These are phyloP conservation scores for Piromyces finnis DNA, from an alignment of 192 early-diverging fungal species.

Conservation along the genomic window DNA sequence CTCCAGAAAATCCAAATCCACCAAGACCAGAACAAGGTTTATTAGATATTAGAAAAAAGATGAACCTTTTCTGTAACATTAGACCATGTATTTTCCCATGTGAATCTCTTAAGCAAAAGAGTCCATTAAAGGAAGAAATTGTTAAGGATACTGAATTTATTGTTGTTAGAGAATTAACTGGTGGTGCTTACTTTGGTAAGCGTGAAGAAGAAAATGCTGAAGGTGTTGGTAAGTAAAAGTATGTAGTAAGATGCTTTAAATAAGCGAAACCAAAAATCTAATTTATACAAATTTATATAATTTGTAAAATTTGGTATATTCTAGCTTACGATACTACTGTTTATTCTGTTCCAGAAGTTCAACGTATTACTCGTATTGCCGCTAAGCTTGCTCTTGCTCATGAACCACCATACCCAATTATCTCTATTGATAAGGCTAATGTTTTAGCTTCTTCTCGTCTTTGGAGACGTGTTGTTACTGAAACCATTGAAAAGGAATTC, in stretches of 20 bases:
- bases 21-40: slow-evolving; percentile 90
- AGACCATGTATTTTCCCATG: slow-evolving; percentile 87
- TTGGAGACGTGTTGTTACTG: slow-evolving; percentile 86
- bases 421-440: slow-evolving; percentile 98
- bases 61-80: slow-evolving; percentile 93
- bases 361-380: slow-evolving; percentile 90
- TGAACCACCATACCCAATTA: slow-evolving; percentile 68
- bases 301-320: no score
- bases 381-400: slow-evolving; percentile 61
- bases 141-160: slow-evolving; percentile 83
- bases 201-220: slow-evolving; percentile 67
- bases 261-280: no score
- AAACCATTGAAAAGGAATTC: slow-evolving; percentile 75
- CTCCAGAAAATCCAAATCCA: slow-evolving; percentile 46
- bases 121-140: slow-evolving; percentile 78
- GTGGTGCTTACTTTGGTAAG: slow-evolving; percentile 95
- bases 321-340: slow-evolving; percentile 87
- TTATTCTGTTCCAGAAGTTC: slow-evolving; percentile 77
- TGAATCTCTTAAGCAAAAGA: slow-evolving; percentile 55
- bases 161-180: slow-evolving; percentile 86
- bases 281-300: not conserved
- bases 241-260: no score
- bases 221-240: slow-evolving; percentile 44
- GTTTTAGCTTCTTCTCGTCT: slow-evolving; percentile 93
- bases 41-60: slow-evolving; percentile 73